Base-by-base conservation (phyloP, 768 basidiomycete genomes). In the Termitomyces sp. region DNA sequence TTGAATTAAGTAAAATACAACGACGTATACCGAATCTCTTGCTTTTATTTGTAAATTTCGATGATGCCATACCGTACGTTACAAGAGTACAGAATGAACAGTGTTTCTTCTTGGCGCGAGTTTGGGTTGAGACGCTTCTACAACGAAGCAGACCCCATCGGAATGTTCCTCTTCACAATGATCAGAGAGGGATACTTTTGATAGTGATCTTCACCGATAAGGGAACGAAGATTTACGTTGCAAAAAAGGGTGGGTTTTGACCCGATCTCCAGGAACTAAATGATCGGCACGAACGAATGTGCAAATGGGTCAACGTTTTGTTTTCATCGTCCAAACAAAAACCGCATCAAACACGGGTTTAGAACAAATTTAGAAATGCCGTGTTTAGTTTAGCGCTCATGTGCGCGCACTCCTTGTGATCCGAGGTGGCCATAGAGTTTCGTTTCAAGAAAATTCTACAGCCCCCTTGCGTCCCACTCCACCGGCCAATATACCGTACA, bases 401-500 rank as follows among this genome's bases (percentile, higher is more conserved):
- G 26, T 40, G 58, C 62, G 62, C 62, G 60, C 62, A 60, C 52
- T 50, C 62, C 62, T 57, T 13, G 20, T 60, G 62, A 63, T 60
- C 62, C 62, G 59, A 35, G 20, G 14, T 60, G 52, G 46, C 61
- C 61, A 56, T 38, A 23, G 13, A 35, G 43, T 43, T 55, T 50
- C 43, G 62, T 63, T 63, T 60, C 59, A 60, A 50, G 40, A 52
- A 57, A 33, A 13, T 40, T 8, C 50, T 44, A 26, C 14, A 32
- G 32, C 44, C 30, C 23, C 23, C 23, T 23, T 23, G 23, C 23
- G 23, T 23, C 23, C 23, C 23, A 44, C 30, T 55, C 54, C 54
- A 55, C 28, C 13, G 13, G 8, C 16, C 18, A 6, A 40, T 43
- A 43, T 12, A 10, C 18, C 10, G 16, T 44, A 35, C 12, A 16